Conservation (phyloP, 2,329 filamentous ascomycete genomes). For the Myriosclerotinia scirpicola region DNA sequence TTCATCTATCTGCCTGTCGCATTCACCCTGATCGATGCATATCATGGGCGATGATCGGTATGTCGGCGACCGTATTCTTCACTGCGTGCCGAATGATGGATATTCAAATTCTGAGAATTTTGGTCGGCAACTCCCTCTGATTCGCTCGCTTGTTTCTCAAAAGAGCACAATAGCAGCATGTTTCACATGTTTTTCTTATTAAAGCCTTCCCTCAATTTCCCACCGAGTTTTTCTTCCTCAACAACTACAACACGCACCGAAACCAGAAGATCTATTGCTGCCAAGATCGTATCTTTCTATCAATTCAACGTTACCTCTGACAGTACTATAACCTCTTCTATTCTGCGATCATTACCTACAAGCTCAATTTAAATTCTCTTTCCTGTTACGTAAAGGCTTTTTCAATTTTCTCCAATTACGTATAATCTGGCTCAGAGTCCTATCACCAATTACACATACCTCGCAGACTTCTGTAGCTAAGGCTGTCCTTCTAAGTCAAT, state of each 20-base stretch:
- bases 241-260: background rate
- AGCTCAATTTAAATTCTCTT: background rate
- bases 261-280: background rate
- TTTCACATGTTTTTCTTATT: background rate
- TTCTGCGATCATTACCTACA: background rate
- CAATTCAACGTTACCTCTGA: background rate
- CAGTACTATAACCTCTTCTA: background rate
- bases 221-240: background rate
- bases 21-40: background rate
- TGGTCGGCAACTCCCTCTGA: background rate
- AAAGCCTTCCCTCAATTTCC: background rate
- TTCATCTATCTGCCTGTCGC: background rate
- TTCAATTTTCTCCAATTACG: background rate
- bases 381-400: background rate
- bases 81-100: background rate
- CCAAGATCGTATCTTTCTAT: background rate
- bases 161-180: background rate
- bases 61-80: constrained; percentile 1
- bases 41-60: background rate
- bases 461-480: background rate
- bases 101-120: constrained; percentile 2
- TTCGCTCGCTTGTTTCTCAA: constrained; percentile 4
- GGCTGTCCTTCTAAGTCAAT: background rate
- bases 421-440: background rate
- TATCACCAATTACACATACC: background rate